phyloP scores from a whole-genome alignment of 164 flowering plant genomes.

The Annona squamosa region DNA sequence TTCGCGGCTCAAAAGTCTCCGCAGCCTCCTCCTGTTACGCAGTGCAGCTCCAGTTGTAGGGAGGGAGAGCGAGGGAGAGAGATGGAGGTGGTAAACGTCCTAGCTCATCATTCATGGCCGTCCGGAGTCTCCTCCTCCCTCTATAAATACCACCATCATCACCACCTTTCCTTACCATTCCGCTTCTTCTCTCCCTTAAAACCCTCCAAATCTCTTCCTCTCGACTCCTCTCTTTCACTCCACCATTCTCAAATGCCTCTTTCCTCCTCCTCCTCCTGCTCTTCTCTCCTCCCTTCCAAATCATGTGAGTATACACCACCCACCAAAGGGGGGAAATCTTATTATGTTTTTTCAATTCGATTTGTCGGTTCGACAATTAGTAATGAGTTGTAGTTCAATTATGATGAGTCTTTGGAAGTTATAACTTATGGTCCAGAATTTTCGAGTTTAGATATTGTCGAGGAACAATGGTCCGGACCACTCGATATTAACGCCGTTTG shows the following conservation, averaged over 20 bases:
- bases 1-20: background rate
- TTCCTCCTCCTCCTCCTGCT: background rate
- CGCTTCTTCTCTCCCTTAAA: background rate
- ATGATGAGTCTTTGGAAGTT: no score
- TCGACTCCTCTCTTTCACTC: no score
- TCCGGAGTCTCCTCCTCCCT: background rate
- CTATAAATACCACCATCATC: background rate
- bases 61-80: background rate
- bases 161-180: background rate
- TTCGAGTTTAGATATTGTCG: no score
- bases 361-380: background rate
- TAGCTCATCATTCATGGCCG: background rate
- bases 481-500: no score
- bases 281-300: background rate
- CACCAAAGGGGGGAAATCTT: no score
- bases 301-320: background rate
- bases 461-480: no score
- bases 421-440: no score
- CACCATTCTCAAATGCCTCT: background rate
- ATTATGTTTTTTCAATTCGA: no score
- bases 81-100: constrained; percentile 4
- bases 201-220: background rate
- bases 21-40: background rate
- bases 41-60: background rate
- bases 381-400: no score